Evolutionary conservation across 345 rosid genomes (phyloP).

Genomic region (Brassica napus): DNA sequence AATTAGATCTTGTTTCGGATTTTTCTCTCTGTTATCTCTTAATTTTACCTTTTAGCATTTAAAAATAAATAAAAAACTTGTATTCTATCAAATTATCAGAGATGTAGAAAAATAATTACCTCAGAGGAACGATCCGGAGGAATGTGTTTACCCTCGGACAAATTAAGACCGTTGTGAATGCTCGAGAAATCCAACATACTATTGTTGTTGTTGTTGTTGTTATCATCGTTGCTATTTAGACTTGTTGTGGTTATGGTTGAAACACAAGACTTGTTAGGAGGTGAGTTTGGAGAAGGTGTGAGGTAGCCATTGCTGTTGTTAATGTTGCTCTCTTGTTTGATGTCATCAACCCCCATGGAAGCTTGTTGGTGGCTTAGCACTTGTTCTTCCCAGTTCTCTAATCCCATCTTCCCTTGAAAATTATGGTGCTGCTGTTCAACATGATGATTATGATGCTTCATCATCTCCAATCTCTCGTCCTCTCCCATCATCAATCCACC

Average conservation of each 20-base stretch:
- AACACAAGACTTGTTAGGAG: conserved; percentile 63
- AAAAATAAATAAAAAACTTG: background rate
- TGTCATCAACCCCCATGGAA: conserved; percentile 41
- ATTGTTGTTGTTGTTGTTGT: conserved; percentile 26
- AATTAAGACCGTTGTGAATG: conserved; percentile 40
- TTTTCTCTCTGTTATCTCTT: background rate
- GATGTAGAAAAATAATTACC: conserved; percentile 43
- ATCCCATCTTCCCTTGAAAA: conserved; percentile 53
- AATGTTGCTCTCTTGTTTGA: conserved; percentile 68
- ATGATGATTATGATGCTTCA: conserved; percentile 32
- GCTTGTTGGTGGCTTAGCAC: conserved; percentile 55
- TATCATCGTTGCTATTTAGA: conserved; percentile 38
- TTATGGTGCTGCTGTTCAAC: conserved; percentile 23
- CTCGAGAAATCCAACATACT: conserved; percentile 73
- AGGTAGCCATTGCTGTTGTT: conserved; percentile 43
- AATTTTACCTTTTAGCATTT: background rate
- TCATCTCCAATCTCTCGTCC: conserved; percentile 53
- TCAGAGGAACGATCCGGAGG: conserved; percentile 74
- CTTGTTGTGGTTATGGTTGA: conserved; percentile 57
- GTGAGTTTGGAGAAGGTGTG: conserved; percentile 52
- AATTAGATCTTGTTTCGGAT: background rate
- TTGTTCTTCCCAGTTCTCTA: conserved; percentile 73
- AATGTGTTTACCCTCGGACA: conserved; percentile 61
- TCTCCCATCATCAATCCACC: conserved; percentile 68
- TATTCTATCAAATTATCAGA: background rate